A percentile compares a stretch with the other conserved stretches of the same genome.
Conservation (phyloP, 768 basidiomycete genomes). For the Strobilomyces dryophilus region DNA sequence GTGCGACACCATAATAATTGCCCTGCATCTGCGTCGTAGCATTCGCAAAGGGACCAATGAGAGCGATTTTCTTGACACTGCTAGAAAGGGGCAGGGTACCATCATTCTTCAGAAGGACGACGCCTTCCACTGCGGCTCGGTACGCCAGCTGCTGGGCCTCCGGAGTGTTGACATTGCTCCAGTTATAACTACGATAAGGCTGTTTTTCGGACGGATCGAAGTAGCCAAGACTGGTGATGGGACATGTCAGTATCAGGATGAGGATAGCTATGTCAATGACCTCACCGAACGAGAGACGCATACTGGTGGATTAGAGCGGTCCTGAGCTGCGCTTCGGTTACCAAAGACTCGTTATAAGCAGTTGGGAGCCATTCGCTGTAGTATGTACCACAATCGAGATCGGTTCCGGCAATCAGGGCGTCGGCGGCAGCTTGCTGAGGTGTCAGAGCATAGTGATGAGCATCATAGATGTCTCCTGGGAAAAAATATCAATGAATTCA, state of each 20-base stretch:
- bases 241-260: not conserved
- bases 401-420: constrained; percentile 50
- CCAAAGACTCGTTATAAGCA: constrained; percentile 46
- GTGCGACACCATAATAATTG: constrained; percentile 52
- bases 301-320: constrained; percentile 44
- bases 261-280: not conserved
- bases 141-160: constrained; percentile 46
- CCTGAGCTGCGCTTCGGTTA: constrained; percentile 42
- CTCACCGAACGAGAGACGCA: constrained; percentile 49
- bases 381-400: constrained; percentile 51
- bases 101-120: constrained; percentile 63
- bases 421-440: constrained; percentile 46
- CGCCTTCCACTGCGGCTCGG: constrained; percentile 48
- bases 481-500: not conserved
- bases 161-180: constrained; percentile 46
- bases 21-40: constrained; percentile 56
- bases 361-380: constrained; percentile 42
- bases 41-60: constrained; percentile 58
- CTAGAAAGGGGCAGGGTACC: constrained; percentile 49
- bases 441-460: constrained; percentile 45
- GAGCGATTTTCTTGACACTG: constrained; percentile 45
- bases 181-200: constrained; percentile 48
- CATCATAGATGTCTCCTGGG: constrained; percentile 40
- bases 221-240: constrained; percentile 45
- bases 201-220: constrained; percentile 42